These are phyloP conservation scores for Monilinia aucupariae DNA, from an alignment of 2,329 filamentous ascomycete species.

Conservation along the genomic window DNA sequence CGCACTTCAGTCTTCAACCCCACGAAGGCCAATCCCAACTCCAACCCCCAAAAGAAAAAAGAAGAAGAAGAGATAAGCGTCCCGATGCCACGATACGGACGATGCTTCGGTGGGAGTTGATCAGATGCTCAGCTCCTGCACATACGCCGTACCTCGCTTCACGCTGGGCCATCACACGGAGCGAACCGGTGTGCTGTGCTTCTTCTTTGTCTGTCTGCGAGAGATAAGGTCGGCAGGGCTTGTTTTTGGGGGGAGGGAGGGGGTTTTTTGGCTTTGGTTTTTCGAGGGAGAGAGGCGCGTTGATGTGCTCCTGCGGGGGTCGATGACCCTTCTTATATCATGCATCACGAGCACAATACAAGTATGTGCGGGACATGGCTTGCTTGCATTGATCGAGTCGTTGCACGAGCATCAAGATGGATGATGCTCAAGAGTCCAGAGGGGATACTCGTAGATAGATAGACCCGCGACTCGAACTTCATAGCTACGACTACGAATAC, in stretches of 20 bases:
- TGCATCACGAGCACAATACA: slow-evolving; percentile 5
- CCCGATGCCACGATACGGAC: slow-evolving; percentile 10
- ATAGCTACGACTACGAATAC: background rate
- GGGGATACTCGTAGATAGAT: too few species aligned
- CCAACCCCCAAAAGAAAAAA: background rate
- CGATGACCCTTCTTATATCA: background rate
- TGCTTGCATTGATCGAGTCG: background rate
- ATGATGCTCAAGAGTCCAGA: too few species aligned
- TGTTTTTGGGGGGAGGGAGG: background rate
- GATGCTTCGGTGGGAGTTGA: slow-evolving; percentile 15
- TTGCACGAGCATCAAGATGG: too few species aligned
- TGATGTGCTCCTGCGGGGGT: background rate
- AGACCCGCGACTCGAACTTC: background rate
- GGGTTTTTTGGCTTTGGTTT: too few species aligned
- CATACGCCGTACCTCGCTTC: too few species aligned
- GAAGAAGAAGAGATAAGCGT: background rate
- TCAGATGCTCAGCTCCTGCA: slow-evolving; percentile 21
- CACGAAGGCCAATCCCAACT: background rate
- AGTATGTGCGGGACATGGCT: background rate
- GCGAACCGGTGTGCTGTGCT: background rate
- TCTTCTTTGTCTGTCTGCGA: background rate
- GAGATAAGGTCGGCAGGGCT: background rate
- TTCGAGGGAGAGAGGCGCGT: too few species aligned
- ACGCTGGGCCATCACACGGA: slow-evolving; percentile 9
- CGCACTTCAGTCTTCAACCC: too few species aligned